Base-by-base conservation (phyloP, 495 filamentous ascomycete species). In the Podospora pseudocomata region DNA sequence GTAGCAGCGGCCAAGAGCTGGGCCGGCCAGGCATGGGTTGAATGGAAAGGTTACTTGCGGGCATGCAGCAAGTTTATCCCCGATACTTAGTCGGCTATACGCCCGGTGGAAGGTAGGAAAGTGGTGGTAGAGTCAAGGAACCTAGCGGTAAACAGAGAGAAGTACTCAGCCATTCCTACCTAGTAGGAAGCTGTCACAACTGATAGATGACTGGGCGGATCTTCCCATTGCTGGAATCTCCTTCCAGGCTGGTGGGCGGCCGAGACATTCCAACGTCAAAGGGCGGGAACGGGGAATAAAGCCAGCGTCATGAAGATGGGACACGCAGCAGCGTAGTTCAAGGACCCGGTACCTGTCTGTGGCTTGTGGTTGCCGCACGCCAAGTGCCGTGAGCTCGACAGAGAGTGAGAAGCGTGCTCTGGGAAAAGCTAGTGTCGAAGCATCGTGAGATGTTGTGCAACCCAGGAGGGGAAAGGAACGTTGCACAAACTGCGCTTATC, bases 401-500 rank as follows among this genome's bases (percentile, higher is more conserved):
- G 3, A 1, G 11, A 39, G 34, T 39, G 34, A 39, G 34, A 6
- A 6, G 34, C 34, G 34, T 39, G 5, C 6, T 39, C 34, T 11
- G 3, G 7, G 13, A 16, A 49, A 49, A 49, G 39, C 39, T 49
- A 49, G 9, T 49, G 39, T 49, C 39, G 39, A 49, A 16, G 39
- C 39, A 49, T 49, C 39, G 15, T 49, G 39, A 23, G 23, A 49
- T 58, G 55, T 58, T 58, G 55, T 58, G 55, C n/a, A 58, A 58
- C 23, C n/a, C 18, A 26, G 23, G 55, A 26, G 15, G 55, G n/a
- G 55, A 5, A 58, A 13, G 55, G 23, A 58, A 19, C 13, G 55
- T 58, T 13, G 55, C 23, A 58, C 55, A 58, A 58, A 26, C 55
- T 58, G 55, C 55, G 55, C 55, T 58, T 58, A 58, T 58, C 55